Evolutionary conservation across 192 early-diverging fungal species (phyloP).

Genomic region (Coemansia nantahalensis): DNA sequence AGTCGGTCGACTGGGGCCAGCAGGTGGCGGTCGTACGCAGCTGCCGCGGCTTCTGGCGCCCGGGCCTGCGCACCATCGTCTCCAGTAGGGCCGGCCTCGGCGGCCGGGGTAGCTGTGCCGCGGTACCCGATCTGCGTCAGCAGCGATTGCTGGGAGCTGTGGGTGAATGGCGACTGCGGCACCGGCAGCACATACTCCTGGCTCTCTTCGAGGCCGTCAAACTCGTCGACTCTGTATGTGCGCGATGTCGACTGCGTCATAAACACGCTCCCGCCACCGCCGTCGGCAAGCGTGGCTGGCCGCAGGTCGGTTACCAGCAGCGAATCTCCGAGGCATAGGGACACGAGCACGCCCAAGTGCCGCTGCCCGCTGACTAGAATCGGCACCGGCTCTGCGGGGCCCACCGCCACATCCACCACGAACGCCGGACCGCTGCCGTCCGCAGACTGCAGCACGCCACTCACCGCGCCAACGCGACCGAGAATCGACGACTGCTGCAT

Average conservation of each 20-base stretch:
- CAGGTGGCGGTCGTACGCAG: slow-evolving; percentile 13
- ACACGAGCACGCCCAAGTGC: slow-evolving; percentile 19
- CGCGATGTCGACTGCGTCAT: slow-evolving; percentile 6
- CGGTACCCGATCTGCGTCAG: slow-evolving; percentile 12
- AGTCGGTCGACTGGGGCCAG: slow-evolving; percentile 14
- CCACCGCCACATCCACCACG: slow-evolving; percentile 13
- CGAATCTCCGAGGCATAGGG: slow-evolving; percentile 21
- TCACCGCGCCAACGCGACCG: slow-evolving; percentile 17
- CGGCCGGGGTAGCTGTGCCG: not conserved
- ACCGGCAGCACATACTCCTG: slow-evolving; percentile 2
- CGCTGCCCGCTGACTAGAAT: slow-evolving; percentile 13
- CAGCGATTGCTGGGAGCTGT: slow-evolving; percentile 26
- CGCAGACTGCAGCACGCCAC: slow-evolving; percentile 5
- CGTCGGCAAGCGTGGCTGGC: slow-evolving; percentile 2
- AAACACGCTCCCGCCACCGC: slow-evolving; percentile 10
- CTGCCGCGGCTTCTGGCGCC: not conserved
- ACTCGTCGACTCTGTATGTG: slow-evolving; percentile 21
- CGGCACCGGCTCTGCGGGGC: slow-evolving; percentile 6
- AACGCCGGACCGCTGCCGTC: slow-evolving; percentile 7
- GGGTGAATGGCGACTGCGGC: slow-evolving; percentile 19
- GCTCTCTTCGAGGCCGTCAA: slow-evolving; percentile 22
- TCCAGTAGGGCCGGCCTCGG: no score
- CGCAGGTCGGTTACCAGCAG: slow-evolving; percentile 19
- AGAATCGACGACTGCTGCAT: slow-evolving; percentile 2
- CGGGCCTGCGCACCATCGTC: not conserved